Evolutionary conservation across 2,329 filamentous ascomycete species (phyloP).

Genomic region (Didymella glomerata): DNA sequence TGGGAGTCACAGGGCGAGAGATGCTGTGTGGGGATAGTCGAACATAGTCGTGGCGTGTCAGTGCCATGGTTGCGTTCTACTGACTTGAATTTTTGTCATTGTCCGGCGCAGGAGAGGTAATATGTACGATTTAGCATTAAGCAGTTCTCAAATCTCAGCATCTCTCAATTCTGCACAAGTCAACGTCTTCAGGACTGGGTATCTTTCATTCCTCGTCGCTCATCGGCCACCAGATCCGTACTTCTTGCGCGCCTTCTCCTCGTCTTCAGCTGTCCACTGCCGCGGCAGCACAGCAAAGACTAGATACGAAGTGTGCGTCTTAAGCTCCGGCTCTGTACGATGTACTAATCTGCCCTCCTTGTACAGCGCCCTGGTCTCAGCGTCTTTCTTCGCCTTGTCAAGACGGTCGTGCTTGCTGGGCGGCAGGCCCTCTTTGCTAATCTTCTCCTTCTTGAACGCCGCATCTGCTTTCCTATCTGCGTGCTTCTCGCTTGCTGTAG

Average conservation of each 20-base stretch:
- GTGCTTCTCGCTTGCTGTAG: too few species aligned
- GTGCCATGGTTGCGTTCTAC: neutral
- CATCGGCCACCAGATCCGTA: slow-evolving; percentile 20
- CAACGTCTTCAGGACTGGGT: neutral
- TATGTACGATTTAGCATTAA: neutral
- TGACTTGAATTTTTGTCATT: neutral
- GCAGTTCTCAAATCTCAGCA: neutral
- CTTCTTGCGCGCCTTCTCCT: slow-evolving; percentile 67
- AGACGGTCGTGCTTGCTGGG: slow-evolving; percentile 44
- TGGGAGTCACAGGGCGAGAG: slow-evolving; percentile 54
- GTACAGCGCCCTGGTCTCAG: slow-evolving; percentile 59
- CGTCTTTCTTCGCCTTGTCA: slow-evolving; percentile 39
- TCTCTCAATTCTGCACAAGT: too few species aligned
- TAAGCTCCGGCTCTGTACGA: slow-evolving; percentile 84
- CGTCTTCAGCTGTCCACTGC: slow-evolving; percentile 85
- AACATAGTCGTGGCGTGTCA: neutral
- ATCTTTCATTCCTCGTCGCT: neutral
- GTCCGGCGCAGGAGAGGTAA: neutral
- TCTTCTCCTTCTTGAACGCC: slow-evolving; percentile 3
- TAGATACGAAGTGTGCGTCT: slow-evolving; percentile 96
- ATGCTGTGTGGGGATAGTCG: slow-evolving; percentile 56
- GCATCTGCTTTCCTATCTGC: too few species aligned
- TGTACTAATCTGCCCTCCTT: slow-evolving; percentile 81
- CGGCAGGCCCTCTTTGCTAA: slow-evolving; percentile 27
- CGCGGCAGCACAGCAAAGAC: slow-evolving; percentile 90